Evolutionary conservation across 345 rosid species (phyloP).

Genomic region (Adansonia digitata): DNA sequence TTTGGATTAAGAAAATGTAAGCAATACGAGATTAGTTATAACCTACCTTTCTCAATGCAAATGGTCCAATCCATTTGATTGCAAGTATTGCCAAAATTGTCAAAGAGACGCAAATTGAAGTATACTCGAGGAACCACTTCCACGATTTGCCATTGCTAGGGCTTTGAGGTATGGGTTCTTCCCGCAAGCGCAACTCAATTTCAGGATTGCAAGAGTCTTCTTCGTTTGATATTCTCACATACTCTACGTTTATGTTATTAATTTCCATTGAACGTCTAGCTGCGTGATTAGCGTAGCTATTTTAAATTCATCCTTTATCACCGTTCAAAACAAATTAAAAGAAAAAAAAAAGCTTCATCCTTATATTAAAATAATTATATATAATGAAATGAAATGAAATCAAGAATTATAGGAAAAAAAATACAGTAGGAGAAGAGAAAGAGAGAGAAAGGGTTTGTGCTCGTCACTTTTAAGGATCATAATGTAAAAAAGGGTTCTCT

Average conservation of each 20-base stretch:
- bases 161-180: background rate
- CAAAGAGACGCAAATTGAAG: background rate
- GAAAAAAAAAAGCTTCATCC: too few relatives aligned
- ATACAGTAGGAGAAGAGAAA: background rate
- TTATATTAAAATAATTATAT: background rate
- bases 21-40: background rate
- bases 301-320: background rate
- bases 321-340: too few relatives aligned
- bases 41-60: background rate
- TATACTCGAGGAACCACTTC: background rate
- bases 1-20: too few relatives aligned
- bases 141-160: slow-evolving; percentile 1
- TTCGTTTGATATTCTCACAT: slow-evolving; percentile 12
- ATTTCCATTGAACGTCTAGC: slow-evolving; percentile 8
- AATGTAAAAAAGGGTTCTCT: background rate
- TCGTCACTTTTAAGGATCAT: background rate
- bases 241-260: slow-evolving; percentile 7
- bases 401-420: background rate
- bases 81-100: background rate
- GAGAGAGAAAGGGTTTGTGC: background rate
- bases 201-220: background rate
- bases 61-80: background rate
- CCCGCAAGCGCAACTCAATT: background rate
- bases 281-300: background rate
- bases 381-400: background rate